phyloP scores from a whole-genome alignment of 306 rosid species.

The Quercus mongolica region DNA sequence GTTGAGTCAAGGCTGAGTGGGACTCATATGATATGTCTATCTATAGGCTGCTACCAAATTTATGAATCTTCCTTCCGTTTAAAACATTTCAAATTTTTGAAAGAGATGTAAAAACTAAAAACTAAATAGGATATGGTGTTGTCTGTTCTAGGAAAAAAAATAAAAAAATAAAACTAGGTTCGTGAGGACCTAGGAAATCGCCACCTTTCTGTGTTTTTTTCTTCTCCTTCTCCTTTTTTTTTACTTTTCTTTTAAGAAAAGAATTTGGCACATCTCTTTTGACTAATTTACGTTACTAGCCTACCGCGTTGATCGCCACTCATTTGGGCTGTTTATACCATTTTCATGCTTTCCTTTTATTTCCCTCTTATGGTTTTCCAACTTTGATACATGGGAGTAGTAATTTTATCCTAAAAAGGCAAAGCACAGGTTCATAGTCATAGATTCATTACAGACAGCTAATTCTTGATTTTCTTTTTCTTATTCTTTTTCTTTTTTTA shows the following conservation, averaged over 20 bases:
- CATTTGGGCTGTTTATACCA: constrained; percentile 23
- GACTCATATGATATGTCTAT: constrained; percentile 1
- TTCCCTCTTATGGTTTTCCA: constrained; percentile 19
- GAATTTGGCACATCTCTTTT: constrained; percentile 38
- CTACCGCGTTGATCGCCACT: constrained; percentile 40
- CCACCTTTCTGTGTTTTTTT: constrained; percentile 8
- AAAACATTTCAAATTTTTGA: constrained; percentile 2
- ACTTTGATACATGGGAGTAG: background rate
- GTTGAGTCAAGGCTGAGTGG: constrained; percentile 10
- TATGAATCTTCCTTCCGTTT: background rate
- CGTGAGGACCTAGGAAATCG: constrained; percentile 48
- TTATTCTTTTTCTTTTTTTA: too few relatives aligned
- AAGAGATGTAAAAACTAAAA: background rate
- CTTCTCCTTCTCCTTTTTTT: background rate
- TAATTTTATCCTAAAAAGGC: background rate
- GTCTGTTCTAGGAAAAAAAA: constrained; percentile 1
- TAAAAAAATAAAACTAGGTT: constrained; percentile 1
- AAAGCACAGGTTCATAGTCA: background rate
- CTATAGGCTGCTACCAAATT: constrained; percentile 3
- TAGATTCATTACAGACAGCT: background rate
- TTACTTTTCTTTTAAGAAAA: constrained; percentile 31
- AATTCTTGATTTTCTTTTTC: background rate
- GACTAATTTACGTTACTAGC: constrained; percentile 34
- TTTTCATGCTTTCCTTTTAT: background rate
- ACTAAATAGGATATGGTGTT: background rate